These are phyloP conservation scores for Penicillium bovifimosum DNA, from an alignment of 495 filamentous ascomycete genomes.

Conservation along the genomic window DNA sequence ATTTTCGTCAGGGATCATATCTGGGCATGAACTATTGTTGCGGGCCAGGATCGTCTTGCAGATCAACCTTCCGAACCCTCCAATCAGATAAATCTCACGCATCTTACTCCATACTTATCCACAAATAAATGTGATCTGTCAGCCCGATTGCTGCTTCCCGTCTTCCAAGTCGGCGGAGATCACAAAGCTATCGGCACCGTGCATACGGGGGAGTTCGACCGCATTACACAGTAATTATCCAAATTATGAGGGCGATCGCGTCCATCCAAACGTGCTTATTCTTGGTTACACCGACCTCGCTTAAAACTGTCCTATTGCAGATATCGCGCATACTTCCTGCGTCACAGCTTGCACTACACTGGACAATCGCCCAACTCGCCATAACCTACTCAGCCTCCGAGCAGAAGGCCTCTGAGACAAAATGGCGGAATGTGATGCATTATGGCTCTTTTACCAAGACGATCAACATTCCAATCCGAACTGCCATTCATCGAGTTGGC, in stretches of 20 bases:
- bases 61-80: slow-evolving; percentile 5
- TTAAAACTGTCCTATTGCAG: slow-evolving; percentile 5
- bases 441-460: background rate
- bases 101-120: background rate
- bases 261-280: background rate
- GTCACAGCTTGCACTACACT: background rate
- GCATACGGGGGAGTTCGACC: slow-evolving; percentile 3
- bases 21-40: slow-evolving; percentile 2
- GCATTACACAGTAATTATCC: background rate
- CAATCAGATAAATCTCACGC: slow-evolving; percentile 2
- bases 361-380: background rate
- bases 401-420: background rate
- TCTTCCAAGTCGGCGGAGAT: slow-evolving; percentile 3
- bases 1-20: background rate
- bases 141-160: slow-evolving; percentile 5
- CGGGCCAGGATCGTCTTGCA: slow-evolving; percentile 12
- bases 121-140: slow-evolving; percentile 22
- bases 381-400: background rate
- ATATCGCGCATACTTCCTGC: background rate
- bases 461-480: slow-evolving; percentile 27
- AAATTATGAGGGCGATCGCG: background rate
- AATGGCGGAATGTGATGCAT: slow-evolving; percentile 2
- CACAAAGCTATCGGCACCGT: slow-evolving; percentile 13
- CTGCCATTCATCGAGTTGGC: slow-evolving; percentile 17
- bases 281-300: slow-evolving; percentile 7